phyloP scores from a whole-genome alignment of 192 early-diverging fungal genomes.

The Rhizophagus clarus region DNA sequence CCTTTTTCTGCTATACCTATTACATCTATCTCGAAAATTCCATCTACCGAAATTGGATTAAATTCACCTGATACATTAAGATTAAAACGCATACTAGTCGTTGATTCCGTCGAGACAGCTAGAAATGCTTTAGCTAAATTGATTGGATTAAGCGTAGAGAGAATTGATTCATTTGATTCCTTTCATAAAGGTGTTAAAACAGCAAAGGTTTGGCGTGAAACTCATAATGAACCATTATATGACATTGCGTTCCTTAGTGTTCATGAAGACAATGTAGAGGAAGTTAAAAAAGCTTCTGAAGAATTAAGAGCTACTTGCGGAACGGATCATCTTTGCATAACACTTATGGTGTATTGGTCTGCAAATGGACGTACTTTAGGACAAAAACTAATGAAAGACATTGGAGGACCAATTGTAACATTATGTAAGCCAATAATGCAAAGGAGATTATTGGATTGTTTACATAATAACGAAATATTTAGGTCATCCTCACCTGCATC shows the following conservation, averaged over 20 bases:
- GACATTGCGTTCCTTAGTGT: conserved; percentile 42
- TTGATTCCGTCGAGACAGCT: conserved; percentile 15
- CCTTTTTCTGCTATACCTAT: conserved; percentile 7
- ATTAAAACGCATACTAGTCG: conserved; percentile 28
- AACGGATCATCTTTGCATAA: conserved; percentile 36
- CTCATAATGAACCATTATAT: conserved; percentile 32
- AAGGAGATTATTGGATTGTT: conserved; percentile 39
- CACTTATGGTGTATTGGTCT: conserved; percentile 41
- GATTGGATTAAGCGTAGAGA: conserved; percentile 16
- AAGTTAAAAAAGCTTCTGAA: conserved; percentile 32
- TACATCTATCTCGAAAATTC: conserved; percentile 35
- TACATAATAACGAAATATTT: conserved; percentile 33
- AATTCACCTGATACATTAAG: conserved; percentile 28
- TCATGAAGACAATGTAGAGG: conserved; percentile 25
- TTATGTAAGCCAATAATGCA: conserved; percentile 42
- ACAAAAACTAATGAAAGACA: conserved; percentile 37
- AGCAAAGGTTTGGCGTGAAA: conserved; percentile 23
- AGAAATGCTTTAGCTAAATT: conserved; percentile 9
- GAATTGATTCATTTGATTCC: conserved; percentile 35
- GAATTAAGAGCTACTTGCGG: conserved; percentile 31
- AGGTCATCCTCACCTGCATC: neutral
- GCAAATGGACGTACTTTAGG: conserved; percentile 39
- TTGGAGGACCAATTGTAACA: conserved; percentile 31
- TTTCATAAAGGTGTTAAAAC: conserved; percentile 31
- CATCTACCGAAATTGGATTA: conserved; percentile 31